These are phyloP conservation scores for Centella asiatica DNA, from an alignment of 129 eudicot species.

Conservation along the genomic window DNA sequence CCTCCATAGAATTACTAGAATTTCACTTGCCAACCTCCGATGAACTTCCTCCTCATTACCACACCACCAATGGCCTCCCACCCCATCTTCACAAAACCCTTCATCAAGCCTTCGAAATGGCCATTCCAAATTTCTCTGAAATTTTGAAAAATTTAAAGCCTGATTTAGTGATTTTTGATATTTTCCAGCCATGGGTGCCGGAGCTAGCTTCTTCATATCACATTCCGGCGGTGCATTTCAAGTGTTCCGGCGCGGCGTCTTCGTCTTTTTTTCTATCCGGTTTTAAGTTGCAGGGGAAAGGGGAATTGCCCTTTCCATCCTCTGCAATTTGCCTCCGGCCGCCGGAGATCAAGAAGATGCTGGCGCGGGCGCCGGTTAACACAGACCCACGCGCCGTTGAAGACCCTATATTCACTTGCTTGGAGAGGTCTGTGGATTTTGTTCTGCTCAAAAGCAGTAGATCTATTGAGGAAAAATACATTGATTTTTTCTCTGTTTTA, in stretches of 20 bases:
- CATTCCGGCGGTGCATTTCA: constrained; percentile 13
- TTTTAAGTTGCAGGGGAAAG: too few species aligned
- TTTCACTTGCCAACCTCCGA: constrained; percentile 1
- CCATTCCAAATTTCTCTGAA: background rate
- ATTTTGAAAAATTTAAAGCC: constrained; percentile 8
- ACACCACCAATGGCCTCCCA: constrained; percentile 22
- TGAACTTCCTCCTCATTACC: constrained; percentile 16
- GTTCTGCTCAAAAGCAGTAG: background rate
- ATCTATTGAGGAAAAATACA: background rate
- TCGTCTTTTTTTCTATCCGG: too few species aligned
- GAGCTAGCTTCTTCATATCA: background rate
- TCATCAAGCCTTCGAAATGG: background rate
- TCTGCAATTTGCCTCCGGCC: background rate
- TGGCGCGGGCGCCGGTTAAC: background rate
- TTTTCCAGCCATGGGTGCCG: constrained; percentile 13
- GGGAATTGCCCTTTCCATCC: background rate
- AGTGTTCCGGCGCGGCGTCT: background rate
- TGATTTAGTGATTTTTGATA: constrained; percentile 9
- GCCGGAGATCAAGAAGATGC: background rate
- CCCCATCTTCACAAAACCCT: constrained; percentile 2
- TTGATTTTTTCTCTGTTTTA: background rate
- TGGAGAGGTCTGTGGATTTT: background rate
- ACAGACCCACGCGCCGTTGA: background rate
- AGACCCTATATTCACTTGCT: background rate
- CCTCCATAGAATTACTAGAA: background rate